Evolutionary conservation across 352 stramenopile genomes (phyloP).

Genomic region (Phytopythium boreale): DNA sequence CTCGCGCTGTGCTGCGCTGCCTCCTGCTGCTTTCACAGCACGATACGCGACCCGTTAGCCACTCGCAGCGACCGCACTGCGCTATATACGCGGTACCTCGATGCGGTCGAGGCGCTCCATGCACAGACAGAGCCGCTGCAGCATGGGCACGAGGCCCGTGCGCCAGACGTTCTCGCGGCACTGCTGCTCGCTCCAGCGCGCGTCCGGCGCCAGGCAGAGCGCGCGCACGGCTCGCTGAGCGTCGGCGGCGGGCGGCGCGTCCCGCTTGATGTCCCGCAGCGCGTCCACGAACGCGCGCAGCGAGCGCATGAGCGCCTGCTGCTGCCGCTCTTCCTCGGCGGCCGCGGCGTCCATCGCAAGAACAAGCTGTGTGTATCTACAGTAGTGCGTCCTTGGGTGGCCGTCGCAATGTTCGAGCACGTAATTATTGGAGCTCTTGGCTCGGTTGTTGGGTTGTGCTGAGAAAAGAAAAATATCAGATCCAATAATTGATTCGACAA

Average conservation of each 20-base stretch:
- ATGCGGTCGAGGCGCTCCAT: conserved; percentile 47
- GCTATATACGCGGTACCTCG: conserved; percentile 15
- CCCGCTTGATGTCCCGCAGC: conserved; percentile 48
- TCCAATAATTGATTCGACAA: not conserved
- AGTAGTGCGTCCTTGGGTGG: not conserved
- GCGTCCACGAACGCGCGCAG: conserved; percentile 68
- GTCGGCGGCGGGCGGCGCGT: conserved; percentile 13
- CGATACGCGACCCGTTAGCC: not conserved
- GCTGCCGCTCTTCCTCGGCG: conserved; percentile 30
- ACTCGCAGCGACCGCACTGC: not conserved
- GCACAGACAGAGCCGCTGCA: conserved; percentile 39
- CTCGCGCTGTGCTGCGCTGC: not conserved
- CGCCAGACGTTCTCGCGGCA: conserved; percentile 28
- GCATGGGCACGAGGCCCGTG: conserved; percentile 31
- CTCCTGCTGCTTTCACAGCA: not conserved
- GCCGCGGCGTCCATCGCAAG: not conserved
- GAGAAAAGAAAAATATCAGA: not conserved
- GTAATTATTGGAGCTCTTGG: not conserved
- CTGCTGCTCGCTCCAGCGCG: conserved; percentile 4
- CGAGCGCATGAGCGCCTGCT: conserved; percentile 50
- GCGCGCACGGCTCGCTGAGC: conserved; percentile 32
- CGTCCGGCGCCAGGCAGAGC: conserved; percentile 21
- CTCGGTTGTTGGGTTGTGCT: too few species aligned
- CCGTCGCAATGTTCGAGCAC: not conserved
- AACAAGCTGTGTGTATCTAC: too few species aligned